Evolutionary conservation across 2,329 filamentous ascomycete species (phyloP).

Genomic region (Ophiostoma tasmaniense): DNA sequence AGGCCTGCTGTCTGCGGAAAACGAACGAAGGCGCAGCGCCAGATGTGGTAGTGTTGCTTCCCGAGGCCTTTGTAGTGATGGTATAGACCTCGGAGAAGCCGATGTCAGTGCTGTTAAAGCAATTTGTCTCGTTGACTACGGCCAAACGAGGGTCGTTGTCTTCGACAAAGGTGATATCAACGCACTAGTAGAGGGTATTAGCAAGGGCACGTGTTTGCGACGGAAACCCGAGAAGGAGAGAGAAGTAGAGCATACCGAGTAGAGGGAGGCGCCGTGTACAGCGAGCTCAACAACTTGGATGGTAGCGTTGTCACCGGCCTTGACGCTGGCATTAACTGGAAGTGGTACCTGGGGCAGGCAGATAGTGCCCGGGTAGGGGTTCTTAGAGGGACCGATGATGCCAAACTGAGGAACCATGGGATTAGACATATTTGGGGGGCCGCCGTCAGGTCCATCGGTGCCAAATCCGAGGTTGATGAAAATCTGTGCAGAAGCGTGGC

Average conservation of each 20-base stretch:
- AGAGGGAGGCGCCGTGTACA: conserved; percentile 73
- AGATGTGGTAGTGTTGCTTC: conserved; percentile 26
- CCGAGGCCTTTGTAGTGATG: conserved; percentile 40
- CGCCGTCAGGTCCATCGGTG: conserved; percentile 51
- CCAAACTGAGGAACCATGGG: conserved; percentile 74
- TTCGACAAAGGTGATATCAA: conserved; percentile 86
- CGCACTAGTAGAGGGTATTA: conserved; percentile 54
- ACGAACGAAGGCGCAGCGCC: conserved; percentile 25
- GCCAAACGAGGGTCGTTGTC: conserved; percentile 58
- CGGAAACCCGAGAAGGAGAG: background rate
- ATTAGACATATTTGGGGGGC: conserved; percentile 80
- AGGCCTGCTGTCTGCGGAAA: conserved; percentile 22
- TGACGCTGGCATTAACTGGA: conserved; percentile 60
- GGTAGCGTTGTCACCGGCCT: conserved; percentile 78
- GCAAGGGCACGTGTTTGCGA: background rate
- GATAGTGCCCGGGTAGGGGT: conserved; percentile 78
- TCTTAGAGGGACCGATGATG: conserved; percentile 70
- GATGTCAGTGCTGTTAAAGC: conserved; percentile 76
- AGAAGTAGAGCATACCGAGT: conserved; percentile 47
- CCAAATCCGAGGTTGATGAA: conserved; percentile 90
- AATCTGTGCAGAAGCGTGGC: conserved; percentile 71
- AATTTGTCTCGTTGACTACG: conserved; percentile 72
- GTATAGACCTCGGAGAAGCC: conserved; percentile 71
- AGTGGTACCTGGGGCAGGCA: conserved; percentile 86
- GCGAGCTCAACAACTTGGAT: conserved; percentile 82